Conservation (phyloP, 2,329 filamentous ascomycete species). For the Moelleriella libera region DNA sequence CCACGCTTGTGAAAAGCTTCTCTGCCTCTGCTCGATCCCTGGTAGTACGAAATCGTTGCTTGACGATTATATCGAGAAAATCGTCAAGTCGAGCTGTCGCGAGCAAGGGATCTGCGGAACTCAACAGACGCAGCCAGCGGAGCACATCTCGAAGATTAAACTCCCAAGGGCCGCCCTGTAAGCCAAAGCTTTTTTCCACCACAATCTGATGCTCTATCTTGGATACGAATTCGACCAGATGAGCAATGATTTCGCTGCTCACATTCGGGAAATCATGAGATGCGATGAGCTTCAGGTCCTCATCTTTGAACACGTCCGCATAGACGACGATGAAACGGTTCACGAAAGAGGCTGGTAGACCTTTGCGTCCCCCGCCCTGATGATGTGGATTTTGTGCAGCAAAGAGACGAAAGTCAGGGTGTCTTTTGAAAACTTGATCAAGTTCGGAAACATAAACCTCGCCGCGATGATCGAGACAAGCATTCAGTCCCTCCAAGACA, state of each 20-base stretch:
- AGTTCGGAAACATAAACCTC: slow-evolving; percentile 93
- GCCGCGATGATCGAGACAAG: slow-evolving; percentile 89
- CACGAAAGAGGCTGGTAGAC: slow-evolving; percentile 87
- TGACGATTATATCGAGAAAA: slow-evolving; percentile 70
- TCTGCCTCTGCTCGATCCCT: slow-evolving; percentile 53
- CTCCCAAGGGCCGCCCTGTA: slow-evolving; percentile 74
- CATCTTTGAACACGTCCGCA: slow-evolving; percentile 71
- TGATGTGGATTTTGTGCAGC: slow-evolving; percentile 96
- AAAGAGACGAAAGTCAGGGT: slow-evolving; percentile 85
- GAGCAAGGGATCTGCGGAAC: slow-evolving; percentile 41
- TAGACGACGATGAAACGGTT: slow-evolving; percentile 98
- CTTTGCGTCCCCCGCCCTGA: slow-evolving; percentile 90
- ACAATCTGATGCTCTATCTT: slow-evolving; percentile 61
- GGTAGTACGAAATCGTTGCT: slow-evolving; percentile 70
- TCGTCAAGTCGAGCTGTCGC: slow-evolving; percentile 47
- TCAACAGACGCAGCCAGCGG: slow-evolving; percentile 63
- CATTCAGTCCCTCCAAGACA: slow-evolving; percentile 89
- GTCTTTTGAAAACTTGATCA: slow-evolving; percentile 83
- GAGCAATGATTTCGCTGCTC: slow-evolving; percentile 40
- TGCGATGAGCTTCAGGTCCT: slow-evolving; percentile 75
- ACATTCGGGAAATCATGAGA: slow-evolving; percentile 59
- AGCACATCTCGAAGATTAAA: slow-evolving; percentile 87
- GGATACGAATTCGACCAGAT: slow-evolving; percentile 68
- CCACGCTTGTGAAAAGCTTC: slow-evolving; percentile 51
- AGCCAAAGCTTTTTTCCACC: slow-evolving; percentile 41